phyloP scores from a whole-genome alignment of 306 rosid species.

The Erythrophleum fordii region DNA sequence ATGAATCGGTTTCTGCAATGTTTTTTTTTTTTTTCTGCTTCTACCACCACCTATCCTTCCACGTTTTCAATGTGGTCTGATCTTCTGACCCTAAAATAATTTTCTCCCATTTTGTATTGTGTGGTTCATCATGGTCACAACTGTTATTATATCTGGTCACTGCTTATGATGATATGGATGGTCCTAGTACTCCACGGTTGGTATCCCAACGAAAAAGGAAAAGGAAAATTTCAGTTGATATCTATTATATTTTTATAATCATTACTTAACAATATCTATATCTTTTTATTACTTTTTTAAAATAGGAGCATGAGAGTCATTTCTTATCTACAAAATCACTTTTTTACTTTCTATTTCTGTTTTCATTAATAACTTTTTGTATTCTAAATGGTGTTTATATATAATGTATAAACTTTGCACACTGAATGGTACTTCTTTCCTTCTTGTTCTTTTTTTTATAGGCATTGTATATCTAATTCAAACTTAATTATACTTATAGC shows the following conservation, averaged over 20 bases:
- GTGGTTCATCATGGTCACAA: neutral
- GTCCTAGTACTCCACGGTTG: neutral
- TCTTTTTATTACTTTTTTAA: too few species aligned
- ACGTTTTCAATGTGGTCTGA: neutral
- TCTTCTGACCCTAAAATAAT: neutral
- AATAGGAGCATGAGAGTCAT: too few species aligned
- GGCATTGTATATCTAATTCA: slow-evolving; percentile 12
- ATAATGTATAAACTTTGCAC: neutral
- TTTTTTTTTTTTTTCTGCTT: neutral
- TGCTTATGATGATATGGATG: neutral
- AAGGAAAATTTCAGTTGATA: too few species aligned
- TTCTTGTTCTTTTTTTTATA: neutral
- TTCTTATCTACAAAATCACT: too few species aligned
- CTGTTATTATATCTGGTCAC: neutral
- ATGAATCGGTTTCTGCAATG: neutral
- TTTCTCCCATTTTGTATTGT: neutral
- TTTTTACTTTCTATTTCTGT: too few species aligned
- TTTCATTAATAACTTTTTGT: too few species aligned
- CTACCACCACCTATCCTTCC: neutral
- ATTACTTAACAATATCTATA: too few species aligned
- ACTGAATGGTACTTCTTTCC: neutral
- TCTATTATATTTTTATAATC: too few species aligned
- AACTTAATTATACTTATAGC: slow-evolving; percentile 47
- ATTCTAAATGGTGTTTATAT: too few species aligned
- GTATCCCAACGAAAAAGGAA: too few species aligned